A percentile compares a stretch with the other conserved stretches of the same genome.
phyloP scores from a whole-genome alignment of 768 basidiomycete genomes.

The Ephemerocybe angulata region DNA sequence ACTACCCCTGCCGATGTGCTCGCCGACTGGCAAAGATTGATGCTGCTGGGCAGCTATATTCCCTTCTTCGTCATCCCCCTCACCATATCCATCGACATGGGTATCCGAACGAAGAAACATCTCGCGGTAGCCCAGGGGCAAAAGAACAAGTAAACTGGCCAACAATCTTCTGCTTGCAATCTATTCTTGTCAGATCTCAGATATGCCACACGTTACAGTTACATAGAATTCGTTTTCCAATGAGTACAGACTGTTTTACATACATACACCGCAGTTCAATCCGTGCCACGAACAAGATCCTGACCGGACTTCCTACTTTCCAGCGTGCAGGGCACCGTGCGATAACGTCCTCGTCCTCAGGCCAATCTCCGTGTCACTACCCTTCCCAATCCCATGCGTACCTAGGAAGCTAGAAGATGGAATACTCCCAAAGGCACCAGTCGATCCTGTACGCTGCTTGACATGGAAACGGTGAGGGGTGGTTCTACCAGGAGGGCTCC shows the following conservation, averaged over 20 bases:
- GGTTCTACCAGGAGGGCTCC: no score
- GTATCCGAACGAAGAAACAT: slow-evolving; percentile 15
- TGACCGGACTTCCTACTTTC: neutral
- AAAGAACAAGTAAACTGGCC: neutral
- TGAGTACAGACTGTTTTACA: neutral
- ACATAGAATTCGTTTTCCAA: no score
- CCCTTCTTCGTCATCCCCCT: slow-evolving; percentile 75
- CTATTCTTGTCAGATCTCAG: no score
- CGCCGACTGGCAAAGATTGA: slow-evolving; percentile 45
- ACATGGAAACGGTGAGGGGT: no score
- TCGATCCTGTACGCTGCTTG: neutral
- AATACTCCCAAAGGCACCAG: neutral
- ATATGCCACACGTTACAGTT: no score
- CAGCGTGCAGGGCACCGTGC: neutral
- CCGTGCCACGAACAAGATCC: neutral
- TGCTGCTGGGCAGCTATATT: slow-evolving; percentile 66
- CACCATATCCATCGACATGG: slow-evolving; percentile 73
- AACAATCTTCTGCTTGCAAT: no score
- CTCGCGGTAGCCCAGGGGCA: neutral
- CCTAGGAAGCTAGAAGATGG: neutral
- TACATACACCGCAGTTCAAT: neutral
- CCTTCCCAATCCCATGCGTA: neutral
- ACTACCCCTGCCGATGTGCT: slow-evolving; percentile 47
- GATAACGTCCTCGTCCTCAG: neutral
- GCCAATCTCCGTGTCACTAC: neutral